Evolutionary conservation across 306 rosid species (phyloP), one percentile per base, ranked within the genome.

Genomic region (Quillaja saponaria): DNA sequence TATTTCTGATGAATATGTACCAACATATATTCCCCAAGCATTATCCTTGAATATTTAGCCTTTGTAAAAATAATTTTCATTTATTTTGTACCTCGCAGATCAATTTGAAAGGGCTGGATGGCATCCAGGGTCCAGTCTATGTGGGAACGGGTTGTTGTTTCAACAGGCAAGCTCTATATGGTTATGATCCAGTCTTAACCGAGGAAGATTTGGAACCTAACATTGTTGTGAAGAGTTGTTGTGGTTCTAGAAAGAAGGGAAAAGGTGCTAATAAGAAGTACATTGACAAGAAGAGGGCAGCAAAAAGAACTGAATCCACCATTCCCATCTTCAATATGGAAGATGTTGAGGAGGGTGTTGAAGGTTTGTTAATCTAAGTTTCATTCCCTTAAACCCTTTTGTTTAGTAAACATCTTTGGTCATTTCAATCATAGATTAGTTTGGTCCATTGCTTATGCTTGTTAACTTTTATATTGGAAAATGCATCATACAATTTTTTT

Each of bases 101-200:
- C 78, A 94, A 94, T 84, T 72, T 94, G 97, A 94, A 94, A 66
- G 99, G 99, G 61, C 83, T 49, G 52, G 99, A 94, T 78, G 99
- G 99, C 72, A 62, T 94, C 81, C 99, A 94, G 73, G 99, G 99
- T 76, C 97, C 99, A 10, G 97, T 89, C 74, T 94, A 94, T 71
- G 99, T 94, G 77, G 99, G 99, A 81, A 94, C 97, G 54, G 99
- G 99, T 81, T 89, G 99, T 52, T 94, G 99, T 85, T 89, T 94
- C 88, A 94, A 89, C 70, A 85, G 99, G 86, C 97, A 94, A 81
- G 99, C 99, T 63, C 48, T 94, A 46, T 94, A 94, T 75, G 99
- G 99, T 62, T 87, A 94, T 49, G 97, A 94, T 78, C 99, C 99
- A 6, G 83, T 89, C 57, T 72, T 94, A 82, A 80, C 91, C 0